Evolutionary conservation across 2,329 filamentous ascomycete genomes (phyloP).

Genomic region (Cladophialophora yegresii): DNA sequence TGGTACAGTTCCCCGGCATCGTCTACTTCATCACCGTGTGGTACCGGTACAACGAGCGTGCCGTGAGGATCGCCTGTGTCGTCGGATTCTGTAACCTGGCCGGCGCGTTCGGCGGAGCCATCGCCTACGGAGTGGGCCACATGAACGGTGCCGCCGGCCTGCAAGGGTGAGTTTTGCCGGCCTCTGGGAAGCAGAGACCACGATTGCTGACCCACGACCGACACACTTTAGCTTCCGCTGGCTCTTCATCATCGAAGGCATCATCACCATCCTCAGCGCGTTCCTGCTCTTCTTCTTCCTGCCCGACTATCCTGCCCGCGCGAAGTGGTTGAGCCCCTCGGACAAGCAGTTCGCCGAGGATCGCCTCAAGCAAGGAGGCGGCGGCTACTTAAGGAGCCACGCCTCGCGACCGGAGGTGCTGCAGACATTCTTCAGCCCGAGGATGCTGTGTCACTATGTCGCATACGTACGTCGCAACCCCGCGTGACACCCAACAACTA

Average conservation of each 20-base stretch:
- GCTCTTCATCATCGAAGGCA: constrained; percentile 40
- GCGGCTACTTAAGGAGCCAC: constrained; percentile 31
- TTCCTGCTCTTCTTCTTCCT: constrained; percentile 48
- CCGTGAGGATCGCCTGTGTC: constrained; percentile 60
- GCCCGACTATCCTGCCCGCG: constrained; percentile 47
- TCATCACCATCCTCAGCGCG: constrained; percentile 43
- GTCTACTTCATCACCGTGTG: constrained; percentile 57
- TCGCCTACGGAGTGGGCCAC: constrained; percentile 40
- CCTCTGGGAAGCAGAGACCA: background rate
- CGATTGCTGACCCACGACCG: background rate
- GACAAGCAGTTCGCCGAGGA: constrained; percentile 49
- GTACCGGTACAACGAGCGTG: constrained; percentile 59
- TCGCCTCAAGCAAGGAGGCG: constrained; percentile 49
- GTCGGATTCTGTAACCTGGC: constrained; percentile 58
- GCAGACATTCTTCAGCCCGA: constrained; percentile 29
- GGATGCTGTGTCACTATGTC: constrained; percentile 34
- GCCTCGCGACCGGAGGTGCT: constrained; percentile 25
- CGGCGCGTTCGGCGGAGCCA: constrained; percentile 55
- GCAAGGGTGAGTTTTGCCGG: constrained; percentile 29
- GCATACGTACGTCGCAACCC: constrained; percentile 29
- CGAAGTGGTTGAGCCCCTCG: constrained; percentile 49
- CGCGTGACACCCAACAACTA: too few relatives aligned
- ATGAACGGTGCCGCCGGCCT: constrained; percentile 47
- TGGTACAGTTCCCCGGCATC: constrained; percentile 38
- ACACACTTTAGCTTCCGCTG: constrained; percentile 47